These are phyloP conservation scores for Chrysoporthe austroafricana DNA, from an alignment of 2,329 filamentous ascomycete species.

Conservation along the genomic window DNA sequence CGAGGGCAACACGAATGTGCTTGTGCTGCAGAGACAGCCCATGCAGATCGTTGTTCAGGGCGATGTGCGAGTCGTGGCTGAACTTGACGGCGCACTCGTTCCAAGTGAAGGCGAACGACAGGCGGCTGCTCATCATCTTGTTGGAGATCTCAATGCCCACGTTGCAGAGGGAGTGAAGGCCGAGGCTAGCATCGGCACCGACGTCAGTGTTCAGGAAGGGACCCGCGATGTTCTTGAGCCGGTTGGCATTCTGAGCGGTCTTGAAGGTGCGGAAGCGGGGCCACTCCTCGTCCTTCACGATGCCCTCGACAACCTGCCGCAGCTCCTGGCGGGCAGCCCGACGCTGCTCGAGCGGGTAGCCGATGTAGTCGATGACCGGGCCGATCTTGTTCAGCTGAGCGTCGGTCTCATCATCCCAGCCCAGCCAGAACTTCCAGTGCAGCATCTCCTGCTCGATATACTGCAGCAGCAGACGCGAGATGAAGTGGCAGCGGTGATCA, in stretches of 20 bases:
- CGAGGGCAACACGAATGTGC: conserved; percentile 57
- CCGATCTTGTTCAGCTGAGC: conserved; percentile 31
- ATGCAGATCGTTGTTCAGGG: conserved; percentile 47
- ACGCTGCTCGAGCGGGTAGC: conserved; percentile 36
- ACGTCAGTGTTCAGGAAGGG: conserved; percentile 49
- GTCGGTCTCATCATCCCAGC: conserved; percentile 35
- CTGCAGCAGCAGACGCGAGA: conserved; percentile 43
- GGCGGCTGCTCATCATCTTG: conserved; percentile 47
- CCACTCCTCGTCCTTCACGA: conserved; percentile 38
- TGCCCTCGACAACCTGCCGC: conserved; percentile 39
- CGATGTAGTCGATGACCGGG: conserved; percentile 30
- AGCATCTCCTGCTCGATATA: conserved; percentile 43
- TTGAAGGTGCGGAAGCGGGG: conserved; percentile 32
- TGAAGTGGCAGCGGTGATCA: conserved; percentile 39
- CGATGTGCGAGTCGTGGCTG: conserved; percentile 50
- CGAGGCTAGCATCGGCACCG: conserved; percentile 44
- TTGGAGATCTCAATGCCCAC: conserved; percentile 50
- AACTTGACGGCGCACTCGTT: conserved; percentile 55
- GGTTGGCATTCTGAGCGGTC: conserved; percentile 31
- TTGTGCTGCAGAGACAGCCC: conserved; percentile 50
- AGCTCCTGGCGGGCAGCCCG: conserved; percentile 43
- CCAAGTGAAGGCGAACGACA: conserved; percentile 46
- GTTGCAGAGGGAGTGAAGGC: conserved; percentile 47
- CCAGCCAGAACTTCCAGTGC: conserved; percentile 39
- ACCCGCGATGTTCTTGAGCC: conserved; percentile 42